Evolutionary conservation across 352 stramenopile species (phyloP), one percentile per base, ranked within the genome.

Genomic region (Pythium aphanidermatum): DNA sequence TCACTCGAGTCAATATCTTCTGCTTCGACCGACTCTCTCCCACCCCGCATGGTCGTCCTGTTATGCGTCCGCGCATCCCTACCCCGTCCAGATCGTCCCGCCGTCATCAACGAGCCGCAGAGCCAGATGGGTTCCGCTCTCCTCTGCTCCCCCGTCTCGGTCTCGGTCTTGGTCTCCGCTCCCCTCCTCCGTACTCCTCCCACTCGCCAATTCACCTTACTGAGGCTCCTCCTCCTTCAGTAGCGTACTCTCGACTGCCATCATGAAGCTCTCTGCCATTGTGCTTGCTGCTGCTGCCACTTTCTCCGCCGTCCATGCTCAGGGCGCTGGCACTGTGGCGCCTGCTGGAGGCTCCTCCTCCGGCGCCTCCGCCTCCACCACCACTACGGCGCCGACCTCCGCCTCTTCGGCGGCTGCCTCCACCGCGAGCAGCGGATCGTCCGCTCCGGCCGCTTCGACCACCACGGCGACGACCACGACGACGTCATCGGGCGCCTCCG

Each of bases 161-260:
- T 14, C 28, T 33, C 28, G 9, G 28, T 33, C 28, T 33, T 14
- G 9, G 14, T 14, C 9, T 9, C 9, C 30, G n/a, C 19, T 26
- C 23, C 45, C n/a, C 17, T 35, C 19, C 47, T 23, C 17, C 20
- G 26, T 46, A 40, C 34, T 5, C n/a, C 9, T 21, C 27, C 41
- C 55, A 63, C 54, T 63, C 55, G 40, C 55, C 47, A 63, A 58
- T 57, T 58, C 55, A 63, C 55, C 55, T 63, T 63, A 51, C 55
- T 36, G 48, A 41, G 25, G 42, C 32, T 6, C 9, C 24, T 42
- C 25, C 35, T 40, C 13, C 46, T 44, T 53, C 48, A 24, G 55
- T 63, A 63, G 51, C 52, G 55, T 63, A 63, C 47, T 27, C 12
- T 41, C 48, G 24, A 14, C 26, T 5, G 38, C 51, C 51, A 46